These are phyloP conservation scores for Apiotrichum akiyoshidainum DNA, from an alignment of 1,284 basidiomycete species.

Conservation along the genomic window DNA sequence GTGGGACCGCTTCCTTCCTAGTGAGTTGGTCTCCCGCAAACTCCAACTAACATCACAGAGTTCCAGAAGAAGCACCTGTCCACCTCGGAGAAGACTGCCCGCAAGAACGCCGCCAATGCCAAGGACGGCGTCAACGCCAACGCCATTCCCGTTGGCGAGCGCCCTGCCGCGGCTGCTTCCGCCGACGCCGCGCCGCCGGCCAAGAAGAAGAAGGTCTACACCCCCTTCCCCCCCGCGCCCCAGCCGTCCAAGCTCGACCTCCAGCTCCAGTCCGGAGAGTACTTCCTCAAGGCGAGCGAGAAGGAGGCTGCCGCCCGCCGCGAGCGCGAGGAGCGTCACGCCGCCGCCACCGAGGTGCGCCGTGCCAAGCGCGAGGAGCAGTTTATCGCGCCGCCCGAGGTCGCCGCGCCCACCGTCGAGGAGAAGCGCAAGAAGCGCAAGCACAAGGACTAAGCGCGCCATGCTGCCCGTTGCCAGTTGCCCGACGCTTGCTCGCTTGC, in stretches of 20 bases:
- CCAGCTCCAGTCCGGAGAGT: slow-evolving; percentile 93
- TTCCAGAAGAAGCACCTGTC: slow-evolving; percentile 91
- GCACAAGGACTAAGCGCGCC: slow-evolving; percentile 16
- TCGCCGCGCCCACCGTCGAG: slow-evolving; percentile 66
- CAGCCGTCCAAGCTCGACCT: slow-evolving; percentile 91
- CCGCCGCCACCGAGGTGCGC: slow-evolving; percentile 64
- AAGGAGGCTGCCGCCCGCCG: slow-evolving; percentile 45
- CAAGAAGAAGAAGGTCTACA: slow-evolving; percentile 89
- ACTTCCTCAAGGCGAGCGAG: slow-evolving; percentile 81
- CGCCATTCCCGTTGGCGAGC: slow-evolving; percentile 20
- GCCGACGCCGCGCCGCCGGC: slow-evolving; percentile 19
- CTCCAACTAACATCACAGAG: slow-evolving; percentile 45
- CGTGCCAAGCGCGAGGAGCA: slow-evolving; percentile 74
- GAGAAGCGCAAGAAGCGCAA: slow-evolving; percentile 67
- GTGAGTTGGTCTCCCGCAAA: slow-evolving; percentile 28
- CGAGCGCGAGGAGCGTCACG: slow-evolving; percentile 61
- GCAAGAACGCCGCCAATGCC: slow-evolving; percentile 66
- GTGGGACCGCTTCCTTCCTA: slow-evolving; percentile 97
- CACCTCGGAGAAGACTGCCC: slow-evolving; percentile 84
- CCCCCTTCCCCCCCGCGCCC: slow-evolving; percentile 96
- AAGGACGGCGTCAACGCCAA: slow-evolving; percentile 19
- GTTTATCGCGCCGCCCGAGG: slow-evolving; percentile 76
- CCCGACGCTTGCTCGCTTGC: not conserved
- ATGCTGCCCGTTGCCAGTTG: too few species aligned
- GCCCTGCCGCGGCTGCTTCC: slow-evolving; percentile 8